Evolutionary conservation across 129 eudicot species (phyloP).

Genomic region (Flaveria trinervia): DNA sequence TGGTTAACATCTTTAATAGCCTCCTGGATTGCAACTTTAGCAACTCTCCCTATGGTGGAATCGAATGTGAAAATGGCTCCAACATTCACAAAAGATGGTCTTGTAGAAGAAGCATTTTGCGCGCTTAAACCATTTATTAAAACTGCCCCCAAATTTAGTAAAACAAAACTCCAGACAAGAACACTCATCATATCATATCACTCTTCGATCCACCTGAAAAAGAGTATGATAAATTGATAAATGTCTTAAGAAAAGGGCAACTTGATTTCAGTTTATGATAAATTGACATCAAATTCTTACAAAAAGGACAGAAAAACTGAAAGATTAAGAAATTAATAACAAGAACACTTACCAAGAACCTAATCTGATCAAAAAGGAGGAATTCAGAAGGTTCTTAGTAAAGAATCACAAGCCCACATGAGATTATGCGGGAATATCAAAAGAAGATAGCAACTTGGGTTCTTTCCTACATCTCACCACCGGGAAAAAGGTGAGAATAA

Average conservation of each 20-base stretch:
- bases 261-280: not conserved
- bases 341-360: constrained; percentile 23
- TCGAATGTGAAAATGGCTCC: constrained; percentile 83
- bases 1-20: constrained; percentile 86
- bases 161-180: constrained; percentile 35
- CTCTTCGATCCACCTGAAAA: constrained; percentile 28
- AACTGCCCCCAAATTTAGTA: constrained; percentile 41
- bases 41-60: constrained; percentile 82
- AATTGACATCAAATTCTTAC: constrained; percentile 1
- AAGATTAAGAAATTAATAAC: constrained; percentile 8
- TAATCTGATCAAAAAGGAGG: constrained; percentile 10
- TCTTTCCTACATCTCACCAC: not conserved
- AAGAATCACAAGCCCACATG: constrained; percentile 20
- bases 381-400: not conserved
- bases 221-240: not conserved
- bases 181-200: constrained; percentile 36
- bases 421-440: constrained; percentile 23
- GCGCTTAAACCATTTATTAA: constrained; percentile 47
- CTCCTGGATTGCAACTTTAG: constrained; percentile 76
- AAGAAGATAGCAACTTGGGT: constrained; percentile 22
- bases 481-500: constrained; percentile 35
- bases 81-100: constrained; percentile 69
- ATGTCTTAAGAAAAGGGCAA: constrained; percentile 1
- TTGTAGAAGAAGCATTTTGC: constrained; percentile 49
- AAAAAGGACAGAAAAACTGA: not conserved